Base-by-base conservation (phyloP, 2,329 filamentous ascomycete species). In the Fusarium nodosum region DNA sequence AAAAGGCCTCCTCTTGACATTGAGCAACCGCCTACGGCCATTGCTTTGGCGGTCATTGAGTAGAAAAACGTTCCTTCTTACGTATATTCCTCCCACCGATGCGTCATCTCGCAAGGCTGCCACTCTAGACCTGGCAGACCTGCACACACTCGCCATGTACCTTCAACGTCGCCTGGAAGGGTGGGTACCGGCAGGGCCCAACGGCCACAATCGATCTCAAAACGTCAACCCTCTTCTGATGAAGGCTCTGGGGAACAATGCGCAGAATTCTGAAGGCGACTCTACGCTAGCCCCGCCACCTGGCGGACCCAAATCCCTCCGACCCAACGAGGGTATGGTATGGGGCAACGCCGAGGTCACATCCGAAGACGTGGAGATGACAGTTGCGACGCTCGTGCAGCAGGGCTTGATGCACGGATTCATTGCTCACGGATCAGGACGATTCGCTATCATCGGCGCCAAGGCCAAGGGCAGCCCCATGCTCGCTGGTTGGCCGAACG, bases 391-490 rank as follows among this genome's bases (percentile, higher is more conserved):
- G 13, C 85, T 97, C 15, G 87, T 97, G 22, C 88, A 91, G 51
- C 93, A 97, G 78, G 93, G 92, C 1, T 82, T 97, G 26, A 84
- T 97, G 76, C 89, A 91, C 71, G 95, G 94, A 3, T 97, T 94
- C 75, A 86, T 97, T 30, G 92, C 92, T 18, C 93, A 97, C 74
- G 87, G 87, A 28, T 89, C 90, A 75, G 86, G 87, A 44, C 90
- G 92, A 50, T 94, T 97, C 75, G 94, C 93, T 15, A 92, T 97
- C 44, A 88, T 91, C 54, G 94, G 94, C 4, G 89, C 92, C 26
- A 91, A 90, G 82, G 85, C 86, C 63, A 87, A 86, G 68, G 87
- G 86, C 7, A 86, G 88, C 26, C 86, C 90, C 0, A 79, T 93
- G 22, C 83, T 83, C 34, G 91, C 91, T 2, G 93, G 92, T 0